Base-by-base conservation (phyloP, 495 filamentous ascomycete species). In the Penicillium bovifimosum region DNA sequence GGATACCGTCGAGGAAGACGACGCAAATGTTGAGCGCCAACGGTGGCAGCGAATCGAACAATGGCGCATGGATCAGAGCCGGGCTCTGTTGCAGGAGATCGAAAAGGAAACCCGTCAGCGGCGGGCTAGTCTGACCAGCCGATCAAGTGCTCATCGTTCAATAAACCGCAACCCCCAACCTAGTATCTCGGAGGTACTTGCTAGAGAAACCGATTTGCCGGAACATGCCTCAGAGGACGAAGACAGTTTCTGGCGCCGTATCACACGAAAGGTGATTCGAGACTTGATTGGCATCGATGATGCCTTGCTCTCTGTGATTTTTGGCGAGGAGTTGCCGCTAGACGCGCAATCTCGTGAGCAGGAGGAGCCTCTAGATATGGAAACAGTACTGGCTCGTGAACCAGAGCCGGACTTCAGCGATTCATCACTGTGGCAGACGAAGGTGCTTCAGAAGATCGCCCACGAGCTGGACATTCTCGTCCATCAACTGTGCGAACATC, bases 201-300 rank as follows among this genome's bases (percentile, higher is more conserved):
- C 47, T 11, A 61, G 59, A 11, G 20, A 41, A 5, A 41, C 50
- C 50, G 14, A 72, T 41, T 35, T 60, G n/a, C 33, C 53, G 17
- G 54, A 60, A 9, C 60, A 36, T 2, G 54, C 58, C 20, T 54
- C 59, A 4, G 62, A 66, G 50, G 54, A 56, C 17, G 73, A 77
- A 26, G 86, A 89, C 56, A 83, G 86, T 0, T 78, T 95, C 51
- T 91, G 87, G 90, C 82, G 81, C 47, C 80, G 84, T 3, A 82
- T 96, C 39, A 95, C 92, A 4, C 81, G 88, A 44, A 86, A 85
- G 60, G 86, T 96, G 14, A 91, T 98, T 41, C 80, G 81, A 18
- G 91, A 96, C 65, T 69, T 98, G 36, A 86, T 98, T 63, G 91
- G 95, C 3, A 89, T 97, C 45, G 91, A 97, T 55, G 90, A 96